Evolutionary conservation across 1,139 yeast species (phyloP), one percentile per base, ranked within the genome.

Genomic region (Magnusiomyces ingens): DNA sequence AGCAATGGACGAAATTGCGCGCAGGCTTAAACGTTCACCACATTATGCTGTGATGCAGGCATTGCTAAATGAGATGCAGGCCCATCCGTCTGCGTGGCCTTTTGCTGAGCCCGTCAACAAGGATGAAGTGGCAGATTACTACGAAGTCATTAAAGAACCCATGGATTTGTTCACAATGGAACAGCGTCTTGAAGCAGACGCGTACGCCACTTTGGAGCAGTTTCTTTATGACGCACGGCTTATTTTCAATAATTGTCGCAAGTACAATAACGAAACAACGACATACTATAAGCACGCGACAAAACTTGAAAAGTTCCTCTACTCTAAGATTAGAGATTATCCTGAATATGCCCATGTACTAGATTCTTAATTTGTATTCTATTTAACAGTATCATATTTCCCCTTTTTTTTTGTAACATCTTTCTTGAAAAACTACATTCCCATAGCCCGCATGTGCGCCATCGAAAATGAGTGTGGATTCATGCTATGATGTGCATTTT

Each of bases 1-100:
- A 45, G 99, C 91, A 67, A 91, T 93, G 96, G 99, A 93, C 68
- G 93, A 88, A 60, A 73, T 94, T 58, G 98, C 99, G 0, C 93
- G 95, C 63, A 81, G 89, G 64, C 99, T 99, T 1, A 90, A 90
- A 67, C 76, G 97, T 53, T 91, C 95, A 0, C 96, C 97, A 6
- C 98, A 93, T 71, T 88, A 88, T 71, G 93, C 94, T 49, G 86
- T 87, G 59, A 89, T 93, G 95, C 91, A 88, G 62, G 88, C 90
- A 50, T 70, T 93, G 29, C 76, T 93, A 50, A 81, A 89, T 8
- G 99, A 93, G 66, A 71, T 93, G 73, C 95, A 88, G 64, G 89
- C 87, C 66, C 96, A 93, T 67, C 95, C 98, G 0, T 87, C 96
- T 1, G 94, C 98, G n/a, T 93, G 99, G 99, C 99, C 99, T 32